These are phyloP conservation scores for Helianthus annuus DNA, from an alignment of 129 eudicot genomes.

Conservation along the genomic window DNA sequence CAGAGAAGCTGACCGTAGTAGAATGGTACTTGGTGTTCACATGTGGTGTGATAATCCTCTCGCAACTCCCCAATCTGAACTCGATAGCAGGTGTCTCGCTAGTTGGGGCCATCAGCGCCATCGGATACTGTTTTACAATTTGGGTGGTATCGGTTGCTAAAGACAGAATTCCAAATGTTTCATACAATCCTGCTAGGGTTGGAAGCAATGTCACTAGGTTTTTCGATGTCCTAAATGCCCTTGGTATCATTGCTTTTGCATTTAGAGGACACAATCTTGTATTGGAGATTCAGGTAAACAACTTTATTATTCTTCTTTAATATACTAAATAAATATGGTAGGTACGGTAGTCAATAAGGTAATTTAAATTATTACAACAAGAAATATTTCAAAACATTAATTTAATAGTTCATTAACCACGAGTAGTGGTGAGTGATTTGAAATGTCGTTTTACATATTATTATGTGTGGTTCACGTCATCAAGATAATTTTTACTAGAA, in stretches of 20 bases:
- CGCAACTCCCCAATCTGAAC: slow-evolving; percentile 10
- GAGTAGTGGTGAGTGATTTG: no score
- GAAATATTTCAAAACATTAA: neutral
- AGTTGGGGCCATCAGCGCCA: neutral
- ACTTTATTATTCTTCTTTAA: neutral
- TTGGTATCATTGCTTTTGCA: slow-evolving; percentile 7
- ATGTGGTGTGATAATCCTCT: neutral
- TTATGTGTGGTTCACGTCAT: no score
- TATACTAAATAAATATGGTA: neutral
- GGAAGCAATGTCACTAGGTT: neutral
- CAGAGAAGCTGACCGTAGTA: neutral
- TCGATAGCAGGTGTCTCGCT: neutral
- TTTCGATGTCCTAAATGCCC: slow-evolving; percentile 6
- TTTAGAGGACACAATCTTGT: slow-evolving; percentile 15
- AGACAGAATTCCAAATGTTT: slow-evolving; percentile 5
- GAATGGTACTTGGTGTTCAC: slow-evolving; percentile 17
- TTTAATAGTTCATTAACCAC: neutral
- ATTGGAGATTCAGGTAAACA: slow-evolving; percentile 15
- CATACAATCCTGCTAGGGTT: neutral
- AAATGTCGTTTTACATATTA: no score
- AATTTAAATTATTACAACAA: neutral
- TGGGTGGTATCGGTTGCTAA: neutral
- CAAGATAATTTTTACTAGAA: no score
- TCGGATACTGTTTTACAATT: neutral
- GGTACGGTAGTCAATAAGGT: neutral